These are phyloP conservation scores for Fremontodendron californicum DNA, from an alignment of 345 rosid genomes.

Conservation along the genomic window DNA sequence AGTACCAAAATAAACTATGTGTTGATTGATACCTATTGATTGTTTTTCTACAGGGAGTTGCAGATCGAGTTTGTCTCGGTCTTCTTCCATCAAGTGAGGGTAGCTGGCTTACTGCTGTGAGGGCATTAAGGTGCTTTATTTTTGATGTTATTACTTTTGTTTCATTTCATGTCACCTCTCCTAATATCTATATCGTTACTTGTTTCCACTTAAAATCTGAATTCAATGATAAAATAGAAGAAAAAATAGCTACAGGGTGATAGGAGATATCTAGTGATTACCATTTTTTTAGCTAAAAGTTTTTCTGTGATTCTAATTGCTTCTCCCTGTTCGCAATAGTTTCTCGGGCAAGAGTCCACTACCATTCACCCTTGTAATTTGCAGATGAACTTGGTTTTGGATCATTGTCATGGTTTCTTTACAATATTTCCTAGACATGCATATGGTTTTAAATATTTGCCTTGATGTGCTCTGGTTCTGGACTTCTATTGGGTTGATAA, in stretches of 20 bases:
- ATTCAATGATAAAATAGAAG: background rate
- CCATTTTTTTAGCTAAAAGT: background rate
- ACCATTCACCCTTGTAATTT: background rate
- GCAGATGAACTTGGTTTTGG: background rate
- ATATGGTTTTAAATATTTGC: background rate
- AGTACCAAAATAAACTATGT: background rate
- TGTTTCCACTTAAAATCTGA: background rate
- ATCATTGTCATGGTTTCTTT: background rate
- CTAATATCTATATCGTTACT: background rate
- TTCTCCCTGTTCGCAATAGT: background rate
- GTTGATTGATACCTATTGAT: slow-evolving; percentile 7
- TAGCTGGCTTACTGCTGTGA: slow-evolving; percentile 84
- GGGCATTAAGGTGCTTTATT: slow-evolving; percentile 65
- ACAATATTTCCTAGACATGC: background rate
- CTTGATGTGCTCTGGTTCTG: background rate
- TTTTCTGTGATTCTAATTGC: background rate
- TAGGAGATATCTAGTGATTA: background rate
- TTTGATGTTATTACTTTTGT: background rate
- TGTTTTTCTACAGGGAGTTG: slow-evolving; percentile 57
- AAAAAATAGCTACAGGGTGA: background rate
- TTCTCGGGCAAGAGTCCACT: background rate
- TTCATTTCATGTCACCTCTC: background rate
- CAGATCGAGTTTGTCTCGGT: slow-evolving; percentile 87
- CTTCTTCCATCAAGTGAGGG: slow-evolving; percentile 88
- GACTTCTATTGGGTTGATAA: background rate